Base-by-base conservation (phyloP, 306 rosid species). In the Acmispon strigosus region DNA sequence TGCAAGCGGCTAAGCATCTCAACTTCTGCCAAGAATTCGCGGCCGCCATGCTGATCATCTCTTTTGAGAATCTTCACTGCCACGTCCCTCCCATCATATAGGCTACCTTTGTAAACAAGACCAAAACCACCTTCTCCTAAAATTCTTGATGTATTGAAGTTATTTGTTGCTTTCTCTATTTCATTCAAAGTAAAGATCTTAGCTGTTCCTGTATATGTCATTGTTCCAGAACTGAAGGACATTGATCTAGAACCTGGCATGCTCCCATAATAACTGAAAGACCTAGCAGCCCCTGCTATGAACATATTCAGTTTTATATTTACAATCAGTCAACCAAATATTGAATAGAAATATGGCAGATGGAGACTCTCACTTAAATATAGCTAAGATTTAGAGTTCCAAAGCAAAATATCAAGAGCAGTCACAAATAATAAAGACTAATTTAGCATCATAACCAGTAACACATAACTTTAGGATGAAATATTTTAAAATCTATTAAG, bases 81-180 rank as follows among this genome's bases (percentile, higher is more conserved):
- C 56, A 89, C 95, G 41, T 86, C 74, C 76, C 82, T 86, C 62
- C 95, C 96, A 71, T 92, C 95, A 52, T 83, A 69, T 29, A 89
- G 72, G 69, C 54, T 39, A 16, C 92, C 96, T 65, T 83, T 83
- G 64, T 87, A 92, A 59, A 92, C 98, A 75, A 88, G 80, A 41
- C 98, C 92, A 62, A 89, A 92, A 6, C 98, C 98, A 43, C 98
- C 98, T 89, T 92, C 96, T 73, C 98, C 96, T 66, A 92, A 69
- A 86, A 92, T 82, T 75, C 88, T 87, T 82, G 98, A 70, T 62
- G 78, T 67, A 75, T 82, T 84, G 70, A 92, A 92, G 57, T 80
- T 83, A 70, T 88, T 70, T 12, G 98, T 92, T 75, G 92, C 90
- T 72, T 80, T 87, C 82, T 83, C 87, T 13, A 92, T 73, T 69